Base-by-base conservation (phyloP, 345 rosid species). In the Odontarrhena argentea region DNA sequence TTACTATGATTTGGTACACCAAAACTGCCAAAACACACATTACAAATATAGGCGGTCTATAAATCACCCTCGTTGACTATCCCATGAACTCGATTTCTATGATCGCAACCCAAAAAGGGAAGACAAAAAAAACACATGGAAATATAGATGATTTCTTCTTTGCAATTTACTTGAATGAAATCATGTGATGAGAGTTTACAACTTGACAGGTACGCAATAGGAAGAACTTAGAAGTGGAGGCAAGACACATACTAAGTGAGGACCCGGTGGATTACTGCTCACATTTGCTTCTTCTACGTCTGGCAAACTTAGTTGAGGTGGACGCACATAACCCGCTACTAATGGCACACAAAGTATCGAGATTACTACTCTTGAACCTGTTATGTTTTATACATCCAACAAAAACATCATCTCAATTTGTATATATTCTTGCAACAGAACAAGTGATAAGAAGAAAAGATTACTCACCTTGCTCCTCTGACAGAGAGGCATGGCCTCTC, bases 211-310 rank as follows among this genome's bases (percentile, higher is more conserved):
- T 24, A 91, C 64, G 75, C 95, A 94, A 76, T 70, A 91, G 9
- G 99, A 84, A 64, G 95, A 90, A 81, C 97, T 84, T 51, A 87
- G 85, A 51, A 82, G 68, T 38, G 97, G 97, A 61, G 99, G 97
- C 88, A 88, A 78, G 64, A 94, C 87, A 12, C 97, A 83, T 6
- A 94, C 83, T 53, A 94, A 83, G 79, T 94, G 97, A 11, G 99
- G 97, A 24, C 91, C 92, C 0, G 95, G 85, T 24, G 87, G 95
- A 78, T 81, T 86, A 83, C 89, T 84, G 59, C 98, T 93, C 74
- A 90, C 83, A 67, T 83, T 83, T 53, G 87, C 86, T 68, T 88
- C 88, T 11, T 81, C 70, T 0, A 87, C 69, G 70, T 84, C 63
- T 30, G 94, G 96, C 35, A 93, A 79, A 12, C 84, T 76, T 3